These are phyloP conservation scores for Leptodontidium sp. DNA, from an alignment of 2,329 filamentous ascomycete species.

Conservation along the genomic window DNA sequence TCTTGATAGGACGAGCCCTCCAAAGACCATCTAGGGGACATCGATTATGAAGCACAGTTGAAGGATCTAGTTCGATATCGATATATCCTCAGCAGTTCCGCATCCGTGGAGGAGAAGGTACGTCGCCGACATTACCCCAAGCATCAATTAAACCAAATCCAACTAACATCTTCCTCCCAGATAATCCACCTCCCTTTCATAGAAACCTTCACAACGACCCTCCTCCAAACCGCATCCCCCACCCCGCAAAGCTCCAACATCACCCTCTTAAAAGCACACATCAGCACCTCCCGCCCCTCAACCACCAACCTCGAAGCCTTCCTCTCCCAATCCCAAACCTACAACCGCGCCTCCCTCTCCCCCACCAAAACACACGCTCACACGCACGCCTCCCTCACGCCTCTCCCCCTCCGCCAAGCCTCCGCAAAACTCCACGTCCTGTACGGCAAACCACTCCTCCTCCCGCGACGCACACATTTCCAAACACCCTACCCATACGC, in stretches of 20 bases:
- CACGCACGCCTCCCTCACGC: constrained; percentile 13
- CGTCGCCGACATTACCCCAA: not conserved
- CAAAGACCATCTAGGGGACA: not conserved
- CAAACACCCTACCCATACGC: constrained; percentile 64
- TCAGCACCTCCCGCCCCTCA: not conserved
- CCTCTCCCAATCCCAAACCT: constrained; percentile 70
- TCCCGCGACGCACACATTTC: constrained; percentile 33
- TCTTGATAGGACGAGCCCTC: constrained; percentile 25
- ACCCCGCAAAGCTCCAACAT: constrained; percentile 55
- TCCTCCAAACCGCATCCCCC: constrained; percentile 44
- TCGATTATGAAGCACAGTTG: constrained; percentile 19
- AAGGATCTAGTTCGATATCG: constrained; percentile 16
- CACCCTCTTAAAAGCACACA: constrained; percentile 48
- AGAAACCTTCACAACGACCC: not conserved
- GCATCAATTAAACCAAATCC: not conserved
- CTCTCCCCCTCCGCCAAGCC: constrained; percentile 58
- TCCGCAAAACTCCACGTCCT: constrained; percentile 76
- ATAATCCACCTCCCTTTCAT: not conserved
- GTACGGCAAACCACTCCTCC: constrained; percentile 67
- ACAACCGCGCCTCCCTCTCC: constrained; percentile 57
- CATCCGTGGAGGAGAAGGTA: constrained; percentile 19
- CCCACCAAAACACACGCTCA: not conserved
- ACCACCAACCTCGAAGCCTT: constrained; percentile 64
- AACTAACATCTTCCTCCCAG: not conserved
- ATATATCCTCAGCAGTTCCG: constrained; percentile 18